phyloP scores from a whole-genome alignment of 2,329 filamentous ascomycete species.

The Cladorrhinum sp. region DNA sequence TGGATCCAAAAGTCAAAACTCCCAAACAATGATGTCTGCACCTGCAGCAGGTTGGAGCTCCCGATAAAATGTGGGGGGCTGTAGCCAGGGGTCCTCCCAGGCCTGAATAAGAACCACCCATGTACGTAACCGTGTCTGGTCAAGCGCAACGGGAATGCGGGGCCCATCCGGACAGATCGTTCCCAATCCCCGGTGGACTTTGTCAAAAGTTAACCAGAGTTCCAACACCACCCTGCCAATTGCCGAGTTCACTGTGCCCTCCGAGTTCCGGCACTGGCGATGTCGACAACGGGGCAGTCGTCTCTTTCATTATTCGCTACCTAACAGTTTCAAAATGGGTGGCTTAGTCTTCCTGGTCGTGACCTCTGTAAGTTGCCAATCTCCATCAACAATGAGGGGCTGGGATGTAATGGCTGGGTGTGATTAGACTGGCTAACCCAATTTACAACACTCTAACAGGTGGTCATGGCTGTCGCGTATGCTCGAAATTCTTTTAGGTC shows the following conservation, averaged over 20 bases:
- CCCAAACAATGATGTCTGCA: background rate
- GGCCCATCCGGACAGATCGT: background rate
- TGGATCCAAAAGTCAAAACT: background rate
- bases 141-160: background rate
- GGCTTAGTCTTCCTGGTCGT: conserved; percentile 35
- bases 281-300: background rate
- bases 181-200: background rate
- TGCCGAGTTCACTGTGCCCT: background rate
- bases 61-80: background rate
- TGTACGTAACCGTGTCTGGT: background rate
- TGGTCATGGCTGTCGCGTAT: conserved; percentile 59
- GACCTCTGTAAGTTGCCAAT: conserved; percentile 28
- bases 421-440: conserved; percentile 23
- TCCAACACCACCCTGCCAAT: background rate
- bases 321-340: conserved; percentile 30
- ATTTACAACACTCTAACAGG: conserved; percentile 33
- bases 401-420: background rate
- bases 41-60: background rate
- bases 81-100: background rate
- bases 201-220: background rate
- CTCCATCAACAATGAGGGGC: background rate
- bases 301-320: background rate
- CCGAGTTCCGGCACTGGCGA: background rate
- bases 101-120: background rate
- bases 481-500: conserved; percentile 27